Evolutionary conservation across 139 green algal species (phyloP).

Genomic region (Chlamydomonas sp.): DNA sequence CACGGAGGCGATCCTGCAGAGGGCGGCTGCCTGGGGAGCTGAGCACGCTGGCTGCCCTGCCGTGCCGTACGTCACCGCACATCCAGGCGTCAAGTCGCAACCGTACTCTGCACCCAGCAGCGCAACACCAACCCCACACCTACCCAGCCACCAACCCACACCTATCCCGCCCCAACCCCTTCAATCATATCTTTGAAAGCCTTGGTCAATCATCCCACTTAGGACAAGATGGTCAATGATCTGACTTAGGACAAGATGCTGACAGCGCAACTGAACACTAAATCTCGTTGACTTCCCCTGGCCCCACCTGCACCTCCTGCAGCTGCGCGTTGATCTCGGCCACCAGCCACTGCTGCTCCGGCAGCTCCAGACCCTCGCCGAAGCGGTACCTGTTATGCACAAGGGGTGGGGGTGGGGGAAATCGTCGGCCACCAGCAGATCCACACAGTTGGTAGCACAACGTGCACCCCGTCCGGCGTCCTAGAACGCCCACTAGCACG

Average conservation of each 20-base stretch:
- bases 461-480: neutral
- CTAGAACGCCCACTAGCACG: too few relatives aligned
- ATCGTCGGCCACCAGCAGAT: neutral
- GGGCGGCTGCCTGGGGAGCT: too few relatives aligned
- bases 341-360: slow-evolving; percentile 87
- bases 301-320: slow-evolving; percentile 34
- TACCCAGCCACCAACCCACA: neutral
- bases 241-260: neutral
- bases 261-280: neutral
- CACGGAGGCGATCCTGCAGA: neutral
- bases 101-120: neutral
- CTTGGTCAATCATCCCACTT: neutral
- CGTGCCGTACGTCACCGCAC: too few relatives aligned
- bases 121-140: neutral
- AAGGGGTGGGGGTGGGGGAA: neutral
- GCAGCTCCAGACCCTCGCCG: slow-evolving; percentile 72
- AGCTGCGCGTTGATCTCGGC: slow-evolving; percentile 80
- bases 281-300: neutral
- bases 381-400: slow-evolving; percentile 51
- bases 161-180: neutral
- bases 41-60: too few relatives aligned
- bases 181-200: neutral
- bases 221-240: neutral
- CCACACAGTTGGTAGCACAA: neutral
- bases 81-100: too few relatives aligned